These are phyloP conservation scores for Umbelopsis ramanniana DNA, from an alignment of 192 early-diverging fungal genomes.

Conservation along the genomic window DNA sequence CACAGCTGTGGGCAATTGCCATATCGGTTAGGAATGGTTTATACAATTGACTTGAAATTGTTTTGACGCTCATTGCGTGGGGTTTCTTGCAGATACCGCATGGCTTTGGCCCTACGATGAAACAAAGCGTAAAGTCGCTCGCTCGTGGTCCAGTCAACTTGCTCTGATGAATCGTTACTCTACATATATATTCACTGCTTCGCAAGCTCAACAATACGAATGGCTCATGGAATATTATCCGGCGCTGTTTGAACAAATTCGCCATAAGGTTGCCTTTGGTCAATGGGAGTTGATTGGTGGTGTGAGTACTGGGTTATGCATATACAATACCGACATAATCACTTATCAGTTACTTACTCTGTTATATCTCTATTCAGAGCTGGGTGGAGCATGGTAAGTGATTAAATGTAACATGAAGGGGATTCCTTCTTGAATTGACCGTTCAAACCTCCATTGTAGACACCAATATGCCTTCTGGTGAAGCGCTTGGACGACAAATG, in stretches of 20 bases:
- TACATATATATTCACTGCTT: constrained; percentile 88
- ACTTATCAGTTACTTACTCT: background rate
- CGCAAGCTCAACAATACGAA: constrained; percentile 98
- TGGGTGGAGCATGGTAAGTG: constrained; percentile 82
- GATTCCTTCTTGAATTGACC: background rate
- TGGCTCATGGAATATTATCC: constrained; percentile 93
- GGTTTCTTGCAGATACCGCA: constrained; percentile 68
- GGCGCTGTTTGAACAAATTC: constrained; percentile 75
- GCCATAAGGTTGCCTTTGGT: constrained; percentile 68
- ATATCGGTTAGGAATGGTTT: constrained; percentile 51
- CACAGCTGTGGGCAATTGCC: constrained; percentile 86
- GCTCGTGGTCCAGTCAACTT: constrained; percentile 85
- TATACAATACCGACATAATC: background rate
- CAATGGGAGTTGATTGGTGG: constrained; percentile 94
- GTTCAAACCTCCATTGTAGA: constrained; percentile 62
- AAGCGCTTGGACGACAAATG: constrained; percentile 94
- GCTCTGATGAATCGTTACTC: constrained; percentile 85
- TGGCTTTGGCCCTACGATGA: constrained; percentile 99
- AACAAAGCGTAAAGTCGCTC: constrained; percentile 92
- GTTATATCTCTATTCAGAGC: constrained; percentile 48
- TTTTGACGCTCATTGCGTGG: constrained; percentile 21
- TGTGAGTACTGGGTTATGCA: constrained; percentile 33
- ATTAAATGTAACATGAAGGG: background rate
- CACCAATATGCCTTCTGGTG: constrained; percentile 95
- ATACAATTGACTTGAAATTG: constrained; percentile 2